phyloP scores from a whole-genome alignment of 2,329 filamentous ascomycete genomes.

The Fusarium phyllophilum region DNA sequence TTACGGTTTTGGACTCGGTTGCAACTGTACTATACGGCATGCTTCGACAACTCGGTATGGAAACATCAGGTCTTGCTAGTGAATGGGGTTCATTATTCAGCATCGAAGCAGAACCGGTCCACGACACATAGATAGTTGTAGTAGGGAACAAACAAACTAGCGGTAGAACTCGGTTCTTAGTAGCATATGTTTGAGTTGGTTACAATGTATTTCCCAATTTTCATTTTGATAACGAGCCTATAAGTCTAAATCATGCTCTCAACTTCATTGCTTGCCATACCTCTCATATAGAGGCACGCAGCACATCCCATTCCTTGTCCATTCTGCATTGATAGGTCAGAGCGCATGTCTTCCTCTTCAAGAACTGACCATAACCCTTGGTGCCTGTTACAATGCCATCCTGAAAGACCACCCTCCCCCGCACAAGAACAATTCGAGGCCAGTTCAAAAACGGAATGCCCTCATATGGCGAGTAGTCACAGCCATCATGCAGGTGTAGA shows the following conservation, averaged over 20 bases:
- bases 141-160: not conserved
- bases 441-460: not conserved
- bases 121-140: not conserved
- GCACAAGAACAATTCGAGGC: not conserved
- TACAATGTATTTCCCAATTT: not conserved
- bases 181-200: accelerated
- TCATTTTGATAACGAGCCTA: too few species aligned
- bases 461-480: not conserved
- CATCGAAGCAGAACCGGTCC: not conserved
- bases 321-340: not conserved
- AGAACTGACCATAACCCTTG: not conserved
- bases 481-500: not conserved
- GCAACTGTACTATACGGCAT: not conserved
- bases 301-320: not conserved
- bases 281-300: not conserved
- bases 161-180: not conserved
- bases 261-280: not conserved
- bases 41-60: not conserved
- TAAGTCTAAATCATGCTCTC: not conserved
- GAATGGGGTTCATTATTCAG: not conserved
- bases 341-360: not conserved
- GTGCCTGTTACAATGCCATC: not conserved
- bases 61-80: not conserved
- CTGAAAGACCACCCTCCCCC: not conserved
- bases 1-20: not conserved